phyloP scores from a whole-genome alignment of 768 basidiomycete genomes.

The Podaxis sp. region DNA sequence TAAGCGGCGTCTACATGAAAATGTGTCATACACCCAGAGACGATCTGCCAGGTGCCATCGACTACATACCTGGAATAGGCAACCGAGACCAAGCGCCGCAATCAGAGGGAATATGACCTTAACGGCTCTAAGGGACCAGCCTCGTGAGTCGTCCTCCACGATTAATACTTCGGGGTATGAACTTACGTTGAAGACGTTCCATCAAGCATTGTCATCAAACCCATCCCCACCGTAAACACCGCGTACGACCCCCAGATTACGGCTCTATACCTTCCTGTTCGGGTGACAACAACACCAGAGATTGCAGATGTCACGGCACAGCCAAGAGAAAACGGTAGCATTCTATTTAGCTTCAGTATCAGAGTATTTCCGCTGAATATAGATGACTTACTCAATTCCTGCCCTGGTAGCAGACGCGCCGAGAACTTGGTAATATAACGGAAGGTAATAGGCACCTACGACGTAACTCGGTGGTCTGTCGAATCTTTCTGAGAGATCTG shows the following conservation, averaged over 20 bases:
- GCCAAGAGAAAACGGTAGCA: conserved; percentile 74
- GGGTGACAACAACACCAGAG: conserved; percentile 58
- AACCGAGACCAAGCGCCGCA: conserved; percentile 64
- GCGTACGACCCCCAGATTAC: conserved; percentile 64
- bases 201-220: conserved; percentile 71
- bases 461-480: neutral
- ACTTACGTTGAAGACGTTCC: conserved; percentile 52
- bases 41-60: neutral
- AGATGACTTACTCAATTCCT: conserved; percentile 57
- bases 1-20: conserved; percentile 53
- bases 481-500: neutral
- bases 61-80: conserved; percentile 54
- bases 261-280: conserved; percentile 56
- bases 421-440: conserved; percentile 76
- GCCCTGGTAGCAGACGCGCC: conserved; percentile 73
- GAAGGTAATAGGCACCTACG: conserved; percentile 63
- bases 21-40: neutral
- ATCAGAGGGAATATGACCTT: conserved; percentile 68
- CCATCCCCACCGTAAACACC: conserved; percentile 61
- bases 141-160: neutral
- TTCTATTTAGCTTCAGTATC: conserved; percentile 37
- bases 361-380: neutral
- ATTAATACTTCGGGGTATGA: conserved; percentile 1
- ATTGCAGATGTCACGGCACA: conserved; percentile 50
- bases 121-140: conserved; percentile 44